These are phyloP conservation scores for Cairneyella variabilis DNA, from an alignment of 495 filamentous ascomycete genomes.

Conservation along the genomic window DNA sequence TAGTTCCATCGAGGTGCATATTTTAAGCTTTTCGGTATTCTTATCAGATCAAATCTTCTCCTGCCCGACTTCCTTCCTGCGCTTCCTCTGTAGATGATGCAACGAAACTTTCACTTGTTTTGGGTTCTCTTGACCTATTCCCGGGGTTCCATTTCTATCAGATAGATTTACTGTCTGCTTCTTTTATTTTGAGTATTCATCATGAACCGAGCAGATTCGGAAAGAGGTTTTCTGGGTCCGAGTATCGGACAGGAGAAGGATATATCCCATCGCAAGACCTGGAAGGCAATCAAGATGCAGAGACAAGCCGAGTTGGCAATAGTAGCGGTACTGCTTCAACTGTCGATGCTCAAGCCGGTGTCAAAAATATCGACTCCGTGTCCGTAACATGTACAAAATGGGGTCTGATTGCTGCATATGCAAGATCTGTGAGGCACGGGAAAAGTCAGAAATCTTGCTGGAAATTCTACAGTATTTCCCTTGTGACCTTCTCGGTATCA, in stretches of 20 bases:
- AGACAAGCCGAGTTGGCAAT: not conserved
- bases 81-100: too few species aligned
- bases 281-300: not conserved
- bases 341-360: not conserved
- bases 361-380: not conserved
- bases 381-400: not conserved
- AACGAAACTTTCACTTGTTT: too few species aligned
- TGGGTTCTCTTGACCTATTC: not conserved
- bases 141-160: not conserved
- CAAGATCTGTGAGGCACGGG: not conserved
- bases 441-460: not conserved
- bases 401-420: constrained; percentile 1
- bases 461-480: not conserved
- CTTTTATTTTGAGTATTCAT: not conserved
- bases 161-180: not conserved
- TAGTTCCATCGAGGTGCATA: too few species aligned
- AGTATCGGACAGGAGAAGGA: not conserved
- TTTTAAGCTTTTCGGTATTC: not conserved
- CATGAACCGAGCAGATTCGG: not conserved
- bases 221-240: not conserved
- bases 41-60: not conserved
- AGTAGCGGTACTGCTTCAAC: not conserved
- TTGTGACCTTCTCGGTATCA: constrained; percentile 21
- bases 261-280: not conserved
- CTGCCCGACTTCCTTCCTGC: too few species aligned